Base-by-base conservation (phyloP, 2,329 filamentous ascomycete genomes). In the Fusarium equiseti region DNA sequence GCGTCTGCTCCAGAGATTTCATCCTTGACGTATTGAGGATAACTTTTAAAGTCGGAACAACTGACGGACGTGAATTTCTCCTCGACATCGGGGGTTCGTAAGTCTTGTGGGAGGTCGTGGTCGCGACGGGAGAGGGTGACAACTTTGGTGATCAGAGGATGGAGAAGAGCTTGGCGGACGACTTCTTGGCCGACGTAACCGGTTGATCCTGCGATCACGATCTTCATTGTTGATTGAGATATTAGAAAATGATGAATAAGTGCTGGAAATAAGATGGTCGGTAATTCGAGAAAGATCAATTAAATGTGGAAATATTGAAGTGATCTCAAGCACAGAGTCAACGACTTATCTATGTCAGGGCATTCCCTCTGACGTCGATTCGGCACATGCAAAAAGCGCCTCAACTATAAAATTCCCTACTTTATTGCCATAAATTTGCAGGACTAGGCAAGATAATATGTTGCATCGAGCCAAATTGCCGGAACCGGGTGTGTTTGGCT, bases 121-220 rank as follows among this genome's bases (percentile, higher is more conserved):
- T 79, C 73, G 26, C 79, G 79, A 4, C 84, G 83, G 7, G 78
- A 79, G 13, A 86, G 69, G 4, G 81, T 83, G 13, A 86, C 70
- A 24, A 86, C 70, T 11, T 80, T 79, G 1, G 79, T 81, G 56
- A 86, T 76, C 8, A 75, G 66, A 0, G 78, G 77, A 31, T 74
- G 73, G 6, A 66, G 71, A 8, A 85, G 73, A 24, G 80, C 80
- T 55, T 85, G 83, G 15, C 82, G 82, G 48, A 86, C 69, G 27
- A 86, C 63, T 56, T 85, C 83, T 38, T 71, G 78, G 40, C 76
- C 84, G 3, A 85, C 76, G 43, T 80, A 82, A 56, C 83, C 83
- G 0, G 79, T 83, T 6, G 81, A 79, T 3, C 83, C 83, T 13
- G 79, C 75, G 18, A 84, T 72, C 26, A 85, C 78, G 43, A 85